phyloP scores from a whole-genome alignment of 2,329 filamentous ascomycete species.

The Penicillium sp. region DNA sequence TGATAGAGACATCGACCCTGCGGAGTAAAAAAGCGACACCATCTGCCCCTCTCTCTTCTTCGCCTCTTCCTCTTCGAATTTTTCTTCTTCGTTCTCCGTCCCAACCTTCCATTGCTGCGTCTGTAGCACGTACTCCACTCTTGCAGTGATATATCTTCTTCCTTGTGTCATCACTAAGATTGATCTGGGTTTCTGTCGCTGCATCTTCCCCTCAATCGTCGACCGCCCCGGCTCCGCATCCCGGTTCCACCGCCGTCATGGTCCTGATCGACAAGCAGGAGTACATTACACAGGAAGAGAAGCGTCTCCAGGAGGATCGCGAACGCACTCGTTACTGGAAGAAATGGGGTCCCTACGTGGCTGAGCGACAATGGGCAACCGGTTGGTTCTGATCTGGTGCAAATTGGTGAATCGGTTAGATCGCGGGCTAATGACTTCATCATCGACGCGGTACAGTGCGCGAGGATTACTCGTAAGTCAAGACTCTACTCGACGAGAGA shows the following conservation, averaged over 20 bases:
- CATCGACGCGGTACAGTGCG: constrained; percentile 58
- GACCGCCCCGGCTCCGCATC: constrained; percentile 1
- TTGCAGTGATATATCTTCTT: neutral
- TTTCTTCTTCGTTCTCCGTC: neutral
- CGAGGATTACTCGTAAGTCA: constrained; percentile 80
- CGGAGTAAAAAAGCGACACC: neutral
- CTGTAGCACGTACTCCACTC: neutral
- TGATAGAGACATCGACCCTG: neutral
- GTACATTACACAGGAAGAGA: constrained; percentile 87
- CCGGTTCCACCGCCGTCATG: constrained; percentile 56
- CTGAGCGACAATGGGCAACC: constrained; percentile 94
- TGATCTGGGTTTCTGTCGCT: neutral
- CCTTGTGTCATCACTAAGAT: neutral
- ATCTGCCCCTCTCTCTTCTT: constrained; percentile 4
- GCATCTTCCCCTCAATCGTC: constrained; percentile 5
- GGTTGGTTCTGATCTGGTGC: constrained; percentile 54
- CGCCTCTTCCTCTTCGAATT: constrained; percentile 1
- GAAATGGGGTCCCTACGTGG: constrained; percentile 93
- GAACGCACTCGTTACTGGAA: constrained; percentile 93
- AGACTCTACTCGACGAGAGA: neutral
- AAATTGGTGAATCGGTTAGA: neutral
- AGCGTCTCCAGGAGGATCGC: constrained; percentile 81
- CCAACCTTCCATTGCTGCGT: neutral
- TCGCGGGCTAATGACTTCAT: constrained; percentile 29
- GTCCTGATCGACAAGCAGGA: constrained; percentile 87